Evolutionary conservation across 1,284 basidiomycete species (phyloP).

Genomic region (Microbotryum saponariae): DNA sequence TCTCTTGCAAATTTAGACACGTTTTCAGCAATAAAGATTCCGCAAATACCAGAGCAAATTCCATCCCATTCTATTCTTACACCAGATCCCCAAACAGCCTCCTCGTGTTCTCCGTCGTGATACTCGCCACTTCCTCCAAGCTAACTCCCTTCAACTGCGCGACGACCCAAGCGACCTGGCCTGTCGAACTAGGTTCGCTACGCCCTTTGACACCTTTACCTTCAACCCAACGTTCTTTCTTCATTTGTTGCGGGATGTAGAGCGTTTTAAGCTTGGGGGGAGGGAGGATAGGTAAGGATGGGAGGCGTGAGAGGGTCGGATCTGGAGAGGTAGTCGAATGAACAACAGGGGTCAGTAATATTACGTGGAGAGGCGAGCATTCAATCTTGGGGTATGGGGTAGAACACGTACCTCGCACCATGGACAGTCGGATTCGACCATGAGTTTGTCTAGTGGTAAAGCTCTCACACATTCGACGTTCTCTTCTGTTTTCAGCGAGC

Average conservation of each 20-base stretch:
- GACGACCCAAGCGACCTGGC: slow-evolving; percentile 69
- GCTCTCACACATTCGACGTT: slow-evolving; percentile 57
- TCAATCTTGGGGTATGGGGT: background rate
- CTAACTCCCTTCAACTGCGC: slow-evolving; percentile 52
- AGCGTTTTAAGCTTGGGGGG: slow-evolving; percentile 48
- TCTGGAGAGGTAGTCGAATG: slow-evolving; percentile 51
- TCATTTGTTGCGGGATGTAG: slow-evolving; percentile 53
- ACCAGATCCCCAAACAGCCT: slow-evolving; percentile 49
- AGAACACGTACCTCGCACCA: slow-evolving; percentile 15
- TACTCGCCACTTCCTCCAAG: slow-evolving; percentile 55
- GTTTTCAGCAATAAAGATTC: background rate
- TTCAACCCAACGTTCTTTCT: slow-evolving; percentile 59
- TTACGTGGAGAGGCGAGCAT: background rate
- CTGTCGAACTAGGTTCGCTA: slow-evolving; percentile 69
- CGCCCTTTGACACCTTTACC: slow-evolving; percentile 69
- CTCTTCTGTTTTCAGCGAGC: slow-evolving; percentile 70
- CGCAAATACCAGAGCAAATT: background rate
- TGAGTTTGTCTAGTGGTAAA: slow-evolving; percentile 57
- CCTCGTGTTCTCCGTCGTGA: slow-evolving; percentile 60
- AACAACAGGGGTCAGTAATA: slow-evolving; percentile 1
- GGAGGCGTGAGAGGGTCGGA: slow-evolving; percentile 69
- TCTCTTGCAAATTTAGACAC: background rate
- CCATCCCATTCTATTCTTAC: background rate
- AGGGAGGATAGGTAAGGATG: slow-evolving; percentile 52
- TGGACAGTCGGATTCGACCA: slow-evolving; percentile 60